A percentile compares a stretch with the other conserved stretches of the same genome.
These are phyloP conservation scores for Elymus sibiricus DNA, from an alignment of 176 grass and related monocot species.

Conservation along the genomic window DNA sequence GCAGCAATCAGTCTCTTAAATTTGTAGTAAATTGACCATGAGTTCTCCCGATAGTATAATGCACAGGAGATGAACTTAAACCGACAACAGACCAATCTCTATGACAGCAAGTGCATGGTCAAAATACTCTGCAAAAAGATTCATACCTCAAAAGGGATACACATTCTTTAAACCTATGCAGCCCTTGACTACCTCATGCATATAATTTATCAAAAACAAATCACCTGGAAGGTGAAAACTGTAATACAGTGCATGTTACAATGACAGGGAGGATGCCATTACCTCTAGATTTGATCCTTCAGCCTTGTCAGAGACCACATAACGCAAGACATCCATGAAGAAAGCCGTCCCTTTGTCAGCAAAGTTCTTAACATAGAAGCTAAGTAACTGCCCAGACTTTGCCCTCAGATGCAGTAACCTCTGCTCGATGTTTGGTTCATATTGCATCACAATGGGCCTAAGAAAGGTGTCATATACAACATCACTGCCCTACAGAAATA, in stretches of 20 bases:
- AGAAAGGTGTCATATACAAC: conserved; percentile 85
- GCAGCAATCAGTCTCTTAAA: background rate
- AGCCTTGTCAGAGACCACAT: conserved; percentile 66
- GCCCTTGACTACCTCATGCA: background rate
- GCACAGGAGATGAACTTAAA: background rate
- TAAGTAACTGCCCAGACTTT: conserved; percentile 70
- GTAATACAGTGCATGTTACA: conserved; percentile 3
- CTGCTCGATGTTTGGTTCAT: conserved; percentile 91
- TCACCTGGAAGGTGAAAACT: background rate
- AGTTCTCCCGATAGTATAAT: background rate
- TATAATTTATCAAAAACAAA: background rate
- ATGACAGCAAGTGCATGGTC: background rate
- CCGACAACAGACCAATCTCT: background rate
- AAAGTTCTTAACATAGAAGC: conserved; percentile 84
- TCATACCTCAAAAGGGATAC: background rate
- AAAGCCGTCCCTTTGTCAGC: conserved; percentile 73
- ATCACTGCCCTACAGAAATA: conserved; percentile 72
- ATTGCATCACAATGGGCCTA: conserved; percentile 89
- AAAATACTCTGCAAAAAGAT: conserved; percentile 9
- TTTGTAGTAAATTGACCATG: background rate
- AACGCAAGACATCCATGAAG: conserved; percentile 67
- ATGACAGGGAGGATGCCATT: conserved; percentile 10
- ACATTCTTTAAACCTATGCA: background rate
- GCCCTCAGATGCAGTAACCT: conserved; percentile 67
- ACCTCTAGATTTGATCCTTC: conserved; percentile 48